A percentile compares a stretch with the other conserved stretches of the same genome.
Evolutionary conservation across 805 yeast species (phyloP).

Genomic region (Cyberlindnera lachancei): DNA sequence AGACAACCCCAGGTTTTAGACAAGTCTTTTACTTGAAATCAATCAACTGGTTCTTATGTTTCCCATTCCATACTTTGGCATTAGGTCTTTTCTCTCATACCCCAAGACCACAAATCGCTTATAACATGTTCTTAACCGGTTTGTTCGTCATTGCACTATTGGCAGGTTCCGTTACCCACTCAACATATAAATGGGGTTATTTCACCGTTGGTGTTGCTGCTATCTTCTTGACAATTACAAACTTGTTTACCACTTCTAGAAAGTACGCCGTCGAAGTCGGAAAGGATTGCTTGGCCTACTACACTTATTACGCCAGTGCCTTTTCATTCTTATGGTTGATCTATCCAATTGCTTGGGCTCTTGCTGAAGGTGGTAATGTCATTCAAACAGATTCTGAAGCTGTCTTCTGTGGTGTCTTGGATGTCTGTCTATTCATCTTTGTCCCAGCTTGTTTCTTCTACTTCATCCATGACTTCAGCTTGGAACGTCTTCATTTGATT

Average conservation of each 20-base stretch:
- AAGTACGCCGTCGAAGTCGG: conserved; percentile 4
- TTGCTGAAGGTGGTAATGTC: conserved; percentile 47
- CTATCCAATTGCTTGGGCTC: conserved; percentile 33
- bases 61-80: conserved; percentile 20
- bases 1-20: conserved; percentile 30
- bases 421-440: conserved; percentile 33
- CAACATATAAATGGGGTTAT: conserved; percentile 65
- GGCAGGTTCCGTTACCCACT: conserved; percentile 45
- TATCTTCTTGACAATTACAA: conserved; percentile 20
- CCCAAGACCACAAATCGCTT: conserved; percentile 36
- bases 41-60: conserved; percentile 49
- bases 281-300: conserved; percentile 20
- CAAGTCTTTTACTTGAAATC: conserved; percentile 49
- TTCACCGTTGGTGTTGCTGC: conserved; percentile 33
- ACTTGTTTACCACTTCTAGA: conserved; percentile 8
- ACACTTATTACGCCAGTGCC: conserved; percentile 28
- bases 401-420: conserved; percentile 45
- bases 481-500: conserved; percentile 6
- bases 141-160: conserved; percentile 35
- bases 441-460: conserved; percentile 29
- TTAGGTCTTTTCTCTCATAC: conserved; percentile 31
- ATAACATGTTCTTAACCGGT: conserved; percentile 18
- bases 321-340: conserved; percentile 27
- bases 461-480: conserved; percentile 9
- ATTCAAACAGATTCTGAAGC: conserved; percentile 47